Evolutionary conservation across 2,329 filamentous ascomycete species (phyloP), one percentile per base, ranked within the genome.

Genomic region (Dothideomycetes sp.): DNA sequence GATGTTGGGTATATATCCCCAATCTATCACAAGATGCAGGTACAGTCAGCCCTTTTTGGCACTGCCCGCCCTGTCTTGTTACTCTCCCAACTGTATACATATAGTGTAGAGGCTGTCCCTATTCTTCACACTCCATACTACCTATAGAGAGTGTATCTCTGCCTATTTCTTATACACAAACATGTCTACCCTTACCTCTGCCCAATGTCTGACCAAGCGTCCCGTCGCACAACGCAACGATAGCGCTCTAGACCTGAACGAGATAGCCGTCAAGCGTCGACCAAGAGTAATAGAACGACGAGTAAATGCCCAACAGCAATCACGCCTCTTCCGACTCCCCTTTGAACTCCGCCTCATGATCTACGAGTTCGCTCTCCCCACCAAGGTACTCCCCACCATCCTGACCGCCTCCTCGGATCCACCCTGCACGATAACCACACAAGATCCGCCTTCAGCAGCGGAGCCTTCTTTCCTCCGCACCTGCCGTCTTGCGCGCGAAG

Each of bases 261-360:
- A 27, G 7, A 27, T 12, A 27, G 22, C 22, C 22, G 22, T 12
- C 22, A 12, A 27, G 12, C 22, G 22, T 12, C 22, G 12, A 27
- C 22, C 22, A 7, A 7, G 12, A 27, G 12, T 27, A 27, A n/a
- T n/a, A n/a, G n/a, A n/a, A n/a, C n/a, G n/a, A n/a, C 22, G 12
- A 24, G 29, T 41, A 27, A 33, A 41, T 10, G 16, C 34, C 8
- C 39, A 41, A 37, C 34, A 34, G 29, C 39, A 41, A 37, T 41
- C 32, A 16, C 39, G 39, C 19, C 22, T 41, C 15, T 41, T 41
- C 19, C 40, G 37, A 29, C 40, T 42, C 9, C 40, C 40, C 18
- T 34, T 19, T 10, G 40, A 42, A 29, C 36, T 42, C 19, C 35
- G 40, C 3, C 34, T 37, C 7, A 42, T 42, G 40, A 42, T 42